Percentiles rank a stretch among this genome's conserved stretches.
phyloP scores from a whole-genome alignment of 1,284 basidiomycete species.

The Ganoderma lingzhi region DNA sequence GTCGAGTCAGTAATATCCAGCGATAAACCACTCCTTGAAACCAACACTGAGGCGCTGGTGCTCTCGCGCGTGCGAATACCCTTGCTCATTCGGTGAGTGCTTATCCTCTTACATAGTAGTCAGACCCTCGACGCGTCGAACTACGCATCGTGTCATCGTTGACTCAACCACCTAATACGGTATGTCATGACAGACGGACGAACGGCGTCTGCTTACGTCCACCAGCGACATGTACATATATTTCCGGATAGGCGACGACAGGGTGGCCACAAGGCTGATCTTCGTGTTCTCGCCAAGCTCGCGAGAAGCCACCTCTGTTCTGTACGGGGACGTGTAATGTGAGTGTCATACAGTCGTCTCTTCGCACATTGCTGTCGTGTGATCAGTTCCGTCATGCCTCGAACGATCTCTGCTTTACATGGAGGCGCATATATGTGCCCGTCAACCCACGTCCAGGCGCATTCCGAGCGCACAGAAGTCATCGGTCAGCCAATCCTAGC shows the following conservation, averaged over 20 bases:
- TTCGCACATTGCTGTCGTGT: slow-evolving; percentile 18
- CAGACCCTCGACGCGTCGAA: neutral
- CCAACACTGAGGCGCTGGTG: slow-evolving; percentile 2
- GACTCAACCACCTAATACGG: neutral
- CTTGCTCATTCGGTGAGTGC: neutral
- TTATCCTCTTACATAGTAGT: neutral
- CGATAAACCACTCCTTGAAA: slow-evolving; percentile 8
- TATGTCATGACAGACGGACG: neutral
- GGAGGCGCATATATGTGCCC: slow-evolving; percentile 18
- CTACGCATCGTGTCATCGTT: neutral
- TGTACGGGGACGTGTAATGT: neutral
- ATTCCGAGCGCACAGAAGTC: slow-evolving; percentile 1
- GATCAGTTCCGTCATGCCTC: slow-evolving; percentile 13
- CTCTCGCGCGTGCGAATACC: neutral
- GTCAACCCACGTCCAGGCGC: slow-evolving; percentile 21
- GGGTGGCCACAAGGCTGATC: slow-evolving; percentile 4
- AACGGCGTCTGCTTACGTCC: slow-evolving; percentile 2
- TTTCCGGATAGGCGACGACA: slow-evolving; percentile 3
- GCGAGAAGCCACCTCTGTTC: slow-evolving; percentile 9
- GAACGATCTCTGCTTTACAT: neutral
- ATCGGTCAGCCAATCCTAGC: slow-evolving; percentile 12
- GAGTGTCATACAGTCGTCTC: neutral
- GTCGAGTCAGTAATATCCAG: neutral
- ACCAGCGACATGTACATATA: slow-evolving; percentile 2
- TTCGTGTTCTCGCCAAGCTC: slow-evolving; percentile 6